Percentiles rank a stretch among this genome's conserved stretches.
These are phyloP conservation scores for Sporothrix dimorphospora DNA, from an alignment of 2,329 filamentous ascomycete species.

Conservation along the genomic window DNA sequence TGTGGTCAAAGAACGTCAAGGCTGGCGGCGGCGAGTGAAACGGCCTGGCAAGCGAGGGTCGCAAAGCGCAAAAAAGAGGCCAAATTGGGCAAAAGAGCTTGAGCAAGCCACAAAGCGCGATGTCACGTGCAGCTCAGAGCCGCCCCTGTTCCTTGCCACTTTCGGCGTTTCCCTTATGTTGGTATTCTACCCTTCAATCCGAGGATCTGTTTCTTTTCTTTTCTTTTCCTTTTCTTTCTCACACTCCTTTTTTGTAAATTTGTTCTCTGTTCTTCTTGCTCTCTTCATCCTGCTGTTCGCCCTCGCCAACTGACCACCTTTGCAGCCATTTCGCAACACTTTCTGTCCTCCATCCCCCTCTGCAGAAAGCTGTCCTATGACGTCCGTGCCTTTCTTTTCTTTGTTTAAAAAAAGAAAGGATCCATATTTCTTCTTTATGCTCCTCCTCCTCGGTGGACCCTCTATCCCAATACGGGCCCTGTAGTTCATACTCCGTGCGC, in stretches of 20 bases:
- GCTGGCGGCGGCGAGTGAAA: not conserved
- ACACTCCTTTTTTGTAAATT: not conserved
- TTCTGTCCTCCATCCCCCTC: not conserved
- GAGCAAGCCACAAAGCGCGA: constrained; percentile 11
- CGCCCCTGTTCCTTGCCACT: constrained; percentile 11
- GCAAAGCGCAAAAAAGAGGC: not conserved
- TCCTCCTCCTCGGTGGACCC: not conserved
- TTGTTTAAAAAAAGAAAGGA: not conserved
- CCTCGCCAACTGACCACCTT: not conserved
- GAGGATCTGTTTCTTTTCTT: not conserved
- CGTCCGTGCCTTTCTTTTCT: not conserved
- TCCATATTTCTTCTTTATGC: constrained; percentile 14
- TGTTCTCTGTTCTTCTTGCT: not conserved
- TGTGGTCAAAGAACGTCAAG: constrained; percentile 4
- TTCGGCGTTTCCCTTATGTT: not conserved
- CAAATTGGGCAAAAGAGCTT: not conserved
- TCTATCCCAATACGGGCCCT: not conserved
- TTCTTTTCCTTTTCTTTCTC: not conserved
- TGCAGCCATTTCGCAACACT: not conserved
- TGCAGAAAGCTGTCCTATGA: constrained; percentile 1
- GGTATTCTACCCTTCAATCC: not conserved
- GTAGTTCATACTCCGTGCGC: constrained; percentile 1
- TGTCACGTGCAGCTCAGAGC: constrained; percentile 6
- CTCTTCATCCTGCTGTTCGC: not conserved
- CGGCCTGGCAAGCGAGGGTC: not conserved